Evolutionary conservation across 805 yeast genomes (phyloP).

Genomic region (Wickerhamomyces kurtzmanii): DNA sequence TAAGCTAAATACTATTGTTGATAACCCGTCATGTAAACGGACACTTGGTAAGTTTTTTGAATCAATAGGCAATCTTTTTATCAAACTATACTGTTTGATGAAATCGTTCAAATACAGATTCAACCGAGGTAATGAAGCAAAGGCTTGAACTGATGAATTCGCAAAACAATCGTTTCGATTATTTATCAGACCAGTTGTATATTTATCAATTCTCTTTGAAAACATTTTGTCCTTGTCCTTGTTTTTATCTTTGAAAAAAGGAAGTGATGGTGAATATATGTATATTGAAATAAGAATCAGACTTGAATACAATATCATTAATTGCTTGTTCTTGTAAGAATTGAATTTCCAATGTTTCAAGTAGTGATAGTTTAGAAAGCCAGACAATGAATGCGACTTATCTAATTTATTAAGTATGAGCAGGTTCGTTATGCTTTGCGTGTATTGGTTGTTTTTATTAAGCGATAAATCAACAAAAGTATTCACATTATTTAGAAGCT

Average conservation of each 20-base stretch:
- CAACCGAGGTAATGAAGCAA: conserved; percentile 50
- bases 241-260: conserved; percentile 10
- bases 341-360: conserved; percentile 13
- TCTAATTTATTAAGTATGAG: too few relatives aligned
- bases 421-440: too few relatives aligned
- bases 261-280: conserved; percentile 19
- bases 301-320: not conserved
- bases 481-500: too few relatives aligned
- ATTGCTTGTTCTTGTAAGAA: not conserved
- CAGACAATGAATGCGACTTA: too few relatives aligned
- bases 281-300: conserved; percentile 14
- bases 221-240: conserved; percentile 15
- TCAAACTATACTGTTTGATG: conserved; percentile 12
- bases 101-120: conserved; percentile 41
- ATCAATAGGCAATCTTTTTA: conserved; percentile 5
- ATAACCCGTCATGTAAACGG: conserved; percentile 49
- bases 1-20: conserved; percentile 40
- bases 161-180: conserved; percentile 88
- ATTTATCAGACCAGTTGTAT: conserved; percentile 78
- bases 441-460: too few relatives aligned
- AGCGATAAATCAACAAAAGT: too few relatives aligned
- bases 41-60: conserved; percentile 24
- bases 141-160: conserved; percentile 78
- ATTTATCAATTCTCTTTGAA: conserved; percentile 54
- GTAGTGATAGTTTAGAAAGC: conserved; percentile 7